Evolutionary conservation across 2,329 filamentous ascomycete genomes (phyloP), one percentile per base, ranked within the genome.

Genomic region (Pseudocercospora pini-densiflorae): DNA sequence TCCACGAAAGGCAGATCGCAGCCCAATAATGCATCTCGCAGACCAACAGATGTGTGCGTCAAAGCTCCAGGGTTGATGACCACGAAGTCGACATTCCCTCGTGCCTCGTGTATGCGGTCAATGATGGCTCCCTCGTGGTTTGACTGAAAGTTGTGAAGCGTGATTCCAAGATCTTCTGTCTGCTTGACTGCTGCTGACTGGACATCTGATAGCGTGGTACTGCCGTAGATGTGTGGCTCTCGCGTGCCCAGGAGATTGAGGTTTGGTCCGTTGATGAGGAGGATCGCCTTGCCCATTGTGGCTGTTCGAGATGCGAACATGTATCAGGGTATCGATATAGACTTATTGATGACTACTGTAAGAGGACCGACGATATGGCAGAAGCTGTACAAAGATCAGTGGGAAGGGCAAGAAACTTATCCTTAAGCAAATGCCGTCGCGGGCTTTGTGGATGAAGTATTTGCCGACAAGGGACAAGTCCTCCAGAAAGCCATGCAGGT

Each of bases 91-190:
- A 87, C 80, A 1, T 81, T 81, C 27, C 78, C 81, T 1, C 88
- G 84, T 0, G 90, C 90, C 19, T 83, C 84, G 62, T 94, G 91
- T 70, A 94, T 90, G 67, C 89, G 86, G 79, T 93, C 90, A 66
- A 93, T 82, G 67, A 93, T 86, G 31, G 86, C 87, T 62, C 91
- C 91, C 78, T 94, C 92, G 76, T 91, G 88, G 80, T 94, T 94
- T 14, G 90, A 92, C 79, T 94, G 91, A 78, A 91, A 92, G 45
- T 84, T 78, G 9, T 85, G 78, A 23, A 94, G 78, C 6, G 79
- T 78, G 53, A 85, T 78, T 54, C 81, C 81, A 1, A 88, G 83
- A 0, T 76, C 69, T 0, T 78, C 57, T 33, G 87, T 87, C 67
- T 89, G 87, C 0, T 79, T 67, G 58, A 81, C 74, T 24, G 86